A percentile compares a stretch with the other conserved stretches of the same genome.
These are phyloP conservation scores for Skeletonema costatum DNA, from an alignment of 108 stramenopile genomes.

Conservation along the genomic window DNA sequence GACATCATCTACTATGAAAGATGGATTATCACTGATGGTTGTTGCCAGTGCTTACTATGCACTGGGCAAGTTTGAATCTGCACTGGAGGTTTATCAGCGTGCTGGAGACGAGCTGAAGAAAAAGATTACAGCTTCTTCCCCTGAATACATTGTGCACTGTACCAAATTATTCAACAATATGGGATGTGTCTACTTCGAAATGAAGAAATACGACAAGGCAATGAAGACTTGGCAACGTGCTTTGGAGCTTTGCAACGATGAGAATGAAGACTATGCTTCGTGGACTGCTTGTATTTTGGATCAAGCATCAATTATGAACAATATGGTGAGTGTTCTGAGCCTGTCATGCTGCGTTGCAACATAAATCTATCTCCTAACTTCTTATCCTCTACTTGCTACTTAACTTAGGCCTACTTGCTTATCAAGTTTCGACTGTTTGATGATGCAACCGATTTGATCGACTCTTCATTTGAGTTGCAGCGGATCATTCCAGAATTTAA, in stretches of 20 bases:
- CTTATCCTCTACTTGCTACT: not conserved
- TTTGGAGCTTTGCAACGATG: slow-evolving; percentile 39
- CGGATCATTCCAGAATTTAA: slow-evolving; percentile 32
- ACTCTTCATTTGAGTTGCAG: slow-evolving; percentile 51
- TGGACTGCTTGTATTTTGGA: slow-evolving; percentile 43
- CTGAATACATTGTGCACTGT: slow-evolving; percentile 34
- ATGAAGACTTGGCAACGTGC: slow-evolving; percentile 51
- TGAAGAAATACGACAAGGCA: slow-evolving; percentile 52
- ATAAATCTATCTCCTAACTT: not conserved
- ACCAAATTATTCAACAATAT: slow-evolving; percentile 53
- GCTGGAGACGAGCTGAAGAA: slow-evolving; percentile 42
- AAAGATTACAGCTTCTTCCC: slow-evolving; percentile 25
- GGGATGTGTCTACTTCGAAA: slow-evolving; percentile 46
- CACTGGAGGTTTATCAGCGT: slow-evolving; percentile 33
- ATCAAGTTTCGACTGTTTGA: slow-evolving; percentile 48
- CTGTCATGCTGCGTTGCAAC: not conserved
- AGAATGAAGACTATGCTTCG: slow-evolving; percentile 29
- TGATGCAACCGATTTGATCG: slow-evolving; percentile 50
- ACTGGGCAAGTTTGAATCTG: slow-evolving; percentile 41
- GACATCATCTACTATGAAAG: slow-evolving; percentile 9
- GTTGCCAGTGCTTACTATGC: slow-evolving; percentile 47
- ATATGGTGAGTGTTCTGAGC: slow-evolving; percentile 12
- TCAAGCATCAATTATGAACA: slow-evolving; percentile 52
- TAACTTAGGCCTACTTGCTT: slow-evolving; percentile 17
- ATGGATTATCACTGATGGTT: slow-evolving; percentile 42